Conservation (phyloP, 306 rosid genomes). For the Astragalus glycyphyllos region DNA sequence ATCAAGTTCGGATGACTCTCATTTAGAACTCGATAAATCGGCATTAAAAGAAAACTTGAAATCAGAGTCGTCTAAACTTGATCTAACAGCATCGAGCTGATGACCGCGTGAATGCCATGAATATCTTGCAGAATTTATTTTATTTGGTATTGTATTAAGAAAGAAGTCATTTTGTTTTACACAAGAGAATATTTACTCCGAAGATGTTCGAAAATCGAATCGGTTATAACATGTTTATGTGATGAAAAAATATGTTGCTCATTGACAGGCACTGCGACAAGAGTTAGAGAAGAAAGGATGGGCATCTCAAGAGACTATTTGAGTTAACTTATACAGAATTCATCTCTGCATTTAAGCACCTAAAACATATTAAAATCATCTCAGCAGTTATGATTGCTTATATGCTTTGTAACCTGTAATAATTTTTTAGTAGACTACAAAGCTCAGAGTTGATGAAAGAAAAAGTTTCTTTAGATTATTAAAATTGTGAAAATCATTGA, state of each 20-base stretch:
- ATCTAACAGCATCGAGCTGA: too few relatives aligned
- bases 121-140: too few relatives aligned
- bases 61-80: too few relatives aligned
- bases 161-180: too few relatives aligned
- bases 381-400: neutral
- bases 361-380: neutral
- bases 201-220: too few relatives aligned
- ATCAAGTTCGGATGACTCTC: too few relatives aligned
- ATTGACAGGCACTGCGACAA: slow-evolving; percentile 65
- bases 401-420: slow-evolving; percentile 11
- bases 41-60: too few relatives aligned
- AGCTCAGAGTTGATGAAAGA: slow-evolving; percentile 1
- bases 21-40: too few relatives aligned
- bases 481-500: neutral
- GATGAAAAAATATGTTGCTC: neutral
- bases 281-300: slow-evolving; percentile 85
- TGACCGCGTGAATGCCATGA: too few relatives aligned
- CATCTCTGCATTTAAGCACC: neutral
- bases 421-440: slow-evolving; percentile 6
- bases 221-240: neutral
- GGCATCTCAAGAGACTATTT: slow-evolving; percentile 66
- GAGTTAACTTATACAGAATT: slow-evolving; percentile 1
- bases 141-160: too few relatives aligned
- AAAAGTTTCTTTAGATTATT: neutral
- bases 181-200: too few relatives aligned